Base-by-base conservation (phyloP, 2,329 filamentous ascomycete species). In the Botrytis tulipae region DNA sequence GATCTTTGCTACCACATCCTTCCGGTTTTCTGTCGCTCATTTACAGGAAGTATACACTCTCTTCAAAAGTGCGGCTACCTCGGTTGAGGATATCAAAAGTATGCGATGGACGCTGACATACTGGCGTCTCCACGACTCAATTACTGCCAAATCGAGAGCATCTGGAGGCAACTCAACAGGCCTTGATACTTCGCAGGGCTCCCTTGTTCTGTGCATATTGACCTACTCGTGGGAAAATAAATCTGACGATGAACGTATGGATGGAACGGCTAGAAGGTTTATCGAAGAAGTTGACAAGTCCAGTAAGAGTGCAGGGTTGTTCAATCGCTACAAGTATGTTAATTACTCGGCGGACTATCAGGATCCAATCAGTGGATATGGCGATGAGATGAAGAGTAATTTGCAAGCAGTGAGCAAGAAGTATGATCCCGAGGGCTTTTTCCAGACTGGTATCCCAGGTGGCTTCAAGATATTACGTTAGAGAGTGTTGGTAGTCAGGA, bases 371-470 rank as follows among this genome's bases (percentile, higher is more conserved):
- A 29, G 22, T 67, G 22, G 48, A 14, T 67, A 60, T 46, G 51
- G 51, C 1, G 29, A 57, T 44, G 46, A 54, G 9, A 72, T 57
- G 3, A 67, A 37, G 18, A 65, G 18, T 4, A 61, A 18, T 12
- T 59, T 72, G 48, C 61, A 68, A 42, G 62, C 37, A 2, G 61
- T 48, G 18, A 67, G 51, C 16, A 72, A 72, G 51, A 68, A 72
- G 25, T 72, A 72, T 68, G 71, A 72, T 42, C 71, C 51, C 8
- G 37, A 44, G 63, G 62, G 62, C 8, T 60, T 66, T 46, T 72
- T 68, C 8, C 71, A 72, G 40, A 72, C 7, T 7, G 25, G 20
- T 25, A 40, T 60, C 14, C 61, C 71, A 8, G 62, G 62, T 40
- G 71, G 71, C 2, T 68, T 68, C 54, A 72, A 68, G 59, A 48